phyloP scores from a whole-genome alignment of 23 red algal species.

The Gracilaria gracilis region DNA sequence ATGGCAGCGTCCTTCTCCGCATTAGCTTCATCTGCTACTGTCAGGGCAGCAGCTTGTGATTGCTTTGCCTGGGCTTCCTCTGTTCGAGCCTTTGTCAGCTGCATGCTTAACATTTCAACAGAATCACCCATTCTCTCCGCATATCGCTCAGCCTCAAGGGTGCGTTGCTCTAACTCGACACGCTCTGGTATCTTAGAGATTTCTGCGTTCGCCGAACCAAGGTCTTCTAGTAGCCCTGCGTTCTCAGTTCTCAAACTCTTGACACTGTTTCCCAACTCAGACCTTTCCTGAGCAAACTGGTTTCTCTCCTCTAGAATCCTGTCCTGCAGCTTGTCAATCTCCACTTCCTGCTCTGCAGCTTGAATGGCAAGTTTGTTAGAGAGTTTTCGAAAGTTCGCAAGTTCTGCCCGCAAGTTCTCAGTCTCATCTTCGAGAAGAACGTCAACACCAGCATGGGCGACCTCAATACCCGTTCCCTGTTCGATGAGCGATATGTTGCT shows the following conservation, averaged over 20 bases:
- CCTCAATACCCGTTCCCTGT: slow-evolving; percentile 34
- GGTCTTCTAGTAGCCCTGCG: slow-evolving; percentile 30
- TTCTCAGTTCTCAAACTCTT: slow-evolving; percentile 44
- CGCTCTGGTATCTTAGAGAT: slow-evolving; percentile 67
- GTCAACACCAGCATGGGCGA: slow-evolving; percentile 52
- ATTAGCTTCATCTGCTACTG: slow-evolving; percentile 13
- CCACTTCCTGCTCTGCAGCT: slow-evolving; percentile 28
- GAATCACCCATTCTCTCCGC: slow-evolving; percentile 48
- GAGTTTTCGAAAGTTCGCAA: slow-evolving; percentile 36
- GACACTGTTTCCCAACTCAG: slow-evolving; percentile 9
- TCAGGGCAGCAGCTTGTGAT: slow-evolving; percentile 8
- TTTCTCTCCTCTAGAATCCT: slow-evolving; percentile 36
- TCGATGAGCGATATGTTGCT: slow-evolving; percentile 52
- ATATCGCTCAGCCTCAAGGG: slow-evolving; percentile 54
- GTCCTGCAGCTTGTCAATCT: slow-evolving; percentile 41
- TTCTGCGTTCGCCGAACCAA: slow-evolving; percentile 55
- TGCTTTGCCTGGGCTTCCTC: slow-evolving; percentile 56
- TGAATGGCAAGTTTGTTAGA: slow-evolving; percentile 47
- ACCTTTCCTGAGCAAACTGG: slow-evolving; percentile 48
- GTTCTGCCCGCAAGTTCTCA: slow-evolving; percentile 52
- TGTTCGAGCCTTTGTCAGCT: slow-evolving; percentile 65
- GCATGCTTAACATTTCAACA: slow-evolving; percentile 70
- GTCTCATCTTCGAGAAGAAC: slow-evolving; percentile 66
- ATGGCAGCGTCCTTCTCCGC: slow-evolving; percentile 22
- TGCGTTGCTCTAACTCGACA: slow-evolving; percentile 52